phyloP scores from a whole-genome alignment of 2,329 filamentous ascomycete species.

The Penicillium psychrosexuale region DNA sequence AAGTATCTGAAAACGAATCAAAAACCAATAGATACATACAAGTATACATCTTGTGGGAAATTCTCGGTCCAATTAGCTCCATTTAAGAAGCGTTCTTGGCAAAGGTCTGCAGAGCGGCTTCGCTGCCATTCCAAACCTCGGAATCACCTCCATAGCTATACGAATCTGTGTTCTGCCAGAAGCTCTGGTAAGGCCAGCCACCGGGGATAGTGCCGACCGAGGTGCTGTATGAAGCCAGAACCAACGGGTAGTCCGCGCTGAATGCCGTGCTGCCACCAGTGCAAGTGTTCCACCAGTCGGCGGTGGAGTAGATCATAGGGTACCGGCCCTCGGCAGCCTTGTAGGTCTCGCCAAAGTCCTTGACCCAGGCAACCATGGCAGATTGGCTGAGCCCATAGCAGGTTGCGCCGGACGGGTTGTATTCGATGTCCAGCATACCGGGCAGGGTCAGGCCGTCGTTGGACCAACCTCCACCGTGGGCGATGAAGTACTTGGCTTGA shows the following conservation, averaged over 20 bases:
- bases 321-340: constrained; percentile 46
- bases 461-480: constrained; percentile 55
- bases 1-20: background rate
- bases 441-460: constrained; percentile 55
- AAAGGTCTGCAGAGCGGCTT: constrained; percentile 33
- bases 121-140: constrained; percentile 51
- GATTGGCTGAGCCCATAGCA: constrained; percentile 49
- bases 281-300: constrained; percentile 55
- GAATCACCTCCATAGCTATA: constrained; percentile 54
- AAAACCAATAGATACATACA: background rate
- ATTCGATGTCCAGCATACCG: constrained; percentile 58
- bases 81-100: constrained; percentile 12
- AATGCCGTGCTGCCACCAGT: constrained; percentile 52
- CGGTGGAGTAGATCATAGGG: constrained; percentile 54
- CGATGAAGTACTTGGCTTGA: constrained; percentile 54
- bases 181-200: constrained; percentile 53
- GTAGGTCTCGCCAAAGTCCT: constrained; percentile 53
- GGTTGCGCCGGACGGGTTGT: constrained; percentile 36
- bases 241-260: constrained; percentile 46
- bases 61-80: background rate
- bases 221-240: constrained; percentile 48
- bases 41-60: background rate
- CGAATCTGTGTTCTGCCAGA: constrained; percentile 54
- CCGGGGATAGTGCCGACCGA: constrained; percentile 48
- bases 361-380: constrained; percentile 54